These are phyloP conservation scores for Elsinoe necatrix DNA, from an alignment of 2,329 filamentous ascomycete species.

Conservation along the genomic window DNA sequence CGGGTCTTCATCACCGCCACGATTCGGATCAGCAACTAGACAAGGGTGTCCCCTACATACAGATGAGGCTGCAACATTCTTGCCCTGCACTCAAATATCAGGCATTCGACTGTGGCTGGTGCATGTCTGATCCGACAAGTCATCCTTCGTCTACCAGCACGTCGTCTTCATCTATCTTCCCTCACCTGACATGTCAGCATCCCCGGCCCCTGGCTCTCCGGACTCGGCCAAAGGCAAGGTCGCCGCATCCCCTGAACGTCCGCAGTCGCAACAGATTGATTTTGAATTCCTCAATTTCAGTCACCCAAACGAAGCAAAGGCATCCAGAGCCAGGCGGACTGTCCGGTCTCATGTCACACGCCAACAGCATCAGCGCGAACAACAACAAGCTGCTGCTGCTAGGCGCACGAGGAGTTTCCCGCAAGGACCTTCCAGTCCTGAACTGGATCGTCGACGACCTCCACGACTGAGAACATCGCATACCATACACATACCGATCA, in stretches of 20 bases:
- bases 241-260: slow-evolving; percentile 10
- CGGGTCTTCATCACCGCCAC: slow-evolving; percentile 1
- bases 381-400: slow-evolving; percentile 22
- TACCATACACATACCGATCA: slow-evolving; percentile 16
- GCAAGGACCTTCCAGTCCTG: neutral
- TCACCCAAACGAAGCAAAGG: slow-evolving; percentile 30
- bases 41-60: neutral
- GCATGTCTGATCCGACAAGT: neutral
- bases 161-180: neutral
- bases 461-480: slow-evolving; percentile 17
- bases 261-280: slow-evolving; percentile 5
- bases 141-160: neutral
- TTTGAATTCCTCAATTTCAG: slow-evolving; percentile 19
- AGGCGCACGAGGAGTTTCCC: slow-evolving; percentile 18
- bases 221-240: slow-evolving; percentile 9
- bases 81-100: slow-evolving; percentile 3
- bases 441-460: neutral
- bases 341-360: slow-evolving; percentile 30
- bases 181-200: slow-evolving; percentile 2
- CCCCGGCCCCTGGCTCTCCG: slow-evolving; percentile 4
- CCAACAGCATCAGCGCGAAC: slow-evolving; percentile 25
- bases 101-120: slow-evolving; percentile 11
- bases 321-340: slow-evolving; percentile 25
- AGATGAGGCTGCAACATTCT: slow-evolving; percentile 12
- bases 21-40: neutral